Base-by-base conservation (phyloP, 371 early-diverging fungal genomes). In the Mucor indicus region DNA sequence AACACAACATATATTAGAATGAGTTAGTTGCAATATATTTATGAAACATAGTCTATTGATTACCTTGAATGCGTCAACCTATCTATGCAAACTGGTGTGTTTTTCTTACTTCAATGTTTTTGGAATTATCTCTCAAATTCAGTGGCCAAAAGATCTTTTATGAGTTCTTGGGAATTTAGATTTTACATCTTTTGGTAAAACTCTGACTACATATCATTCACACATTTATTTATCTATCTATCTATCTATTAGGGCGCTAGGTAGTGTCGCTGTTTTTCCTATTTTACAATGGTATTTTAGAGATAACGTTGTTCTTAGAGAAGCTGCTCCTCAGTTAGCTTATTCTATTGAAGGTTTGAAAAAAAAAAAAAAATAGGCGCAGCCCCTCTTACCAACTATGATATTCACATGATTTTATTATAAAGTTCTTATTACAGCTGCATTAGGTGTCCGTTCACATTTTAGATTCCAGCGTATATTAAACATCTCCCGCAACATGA, bases 301-400 rank as follows among this genome's bases (percentile, higher is more conserved):
- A 13, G 39, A 70, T 4, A 50, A 67, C 19, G 47, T 40, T 0
- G 10, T 39, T 6, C 36, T 55, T 15, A 66, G 68, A 41, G 77
- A 76, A 23, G 53, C 64, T 24, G 57, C 64, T 1, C 77, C 77
- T 23, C 68, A 76, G 38, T 36, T 76, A 23, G 69, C 73, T 10
- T 76, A 72, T 44, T 64, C 62, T 24, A 37, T 57, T 24, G 69
- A 71, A 64, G 61, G 75, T 75, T 56, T 24, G 23, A 48, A 17
- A 19, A 17, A 8, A 17, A 11, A 38, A 41, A 27, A 15, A 6
- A 6, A 36, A 41, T 17, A 11, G 32, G 10, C 1, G 16, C 13
- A 12, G 8, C 2, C 16, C 13, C 16, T 19, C 16, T 2, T 13
- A 21, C 9, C 4, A 43, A 39, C n/a, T 44, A 5, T 36, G 13